Base-by-base conservation (phyloP, 768 basidiomycete species). In the Kwoniella botswanensis region DNA sequence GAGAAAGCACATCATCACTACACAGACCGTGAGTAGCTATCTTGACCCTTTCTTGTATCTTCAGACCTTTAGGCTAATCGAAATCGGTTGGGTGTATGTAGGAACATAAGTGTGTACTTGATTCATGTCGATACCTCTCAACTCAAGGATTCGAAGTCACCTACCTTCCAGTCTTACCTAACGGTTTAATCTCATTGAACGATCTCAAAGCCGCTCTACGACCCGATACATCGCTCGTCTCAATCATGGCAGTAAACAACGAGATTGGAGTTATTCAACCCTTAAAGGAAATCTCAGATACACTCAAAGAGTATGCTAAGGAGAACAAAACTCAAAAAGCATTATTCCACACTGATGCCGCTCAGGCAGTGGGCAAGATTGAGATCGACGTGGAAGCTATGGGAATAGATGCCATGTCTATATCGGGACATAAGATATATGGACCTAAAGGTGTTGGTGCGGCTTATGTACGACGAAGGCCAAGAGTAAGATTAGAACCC, bases 221-320 rank as follows among this genome's bases (percentile, higher is more conserved):
- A 42, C 94, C 94, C 10, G 93, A 94, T 63, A 94, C 93, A 13
- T 92, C 92, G 1, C 86, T 98, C n/a, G 90, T 99, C 56, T 96
- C 94, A 13, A 90, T 99, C 82, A 99, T 99, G 97, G 89, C 92
- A 18, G 97, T 99, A 70, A 99, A 99, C 86, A 99, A 99, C 84
- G 97, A 99, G 85, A 98, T 94, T 4, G 97, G 97, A 24, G 95
- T 98, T 74, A 97, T 99, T 66, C 97, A 98, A 81, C 97, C 97
- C 2, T 87, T 98, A 73, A 91, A 93, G 81, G 94, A 98, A 82
- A 99, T 99, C 67, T 96, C 96, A 41, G 88, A 89, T 2, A 87
- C 96, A 44, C 82, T 92, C 42, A 90, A 91, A 80, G 71, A 63
- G 13, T 76, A 71, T 29, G 78, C 80, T 4, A 92, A 93, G 84